Percentiles rank a stretch among this genome's conserved stretches.
Evolutionary conservation across 1,284 basidiomycete genomes (phyloP).

Genomic region (Exobasidium rhododendri): DNA sequence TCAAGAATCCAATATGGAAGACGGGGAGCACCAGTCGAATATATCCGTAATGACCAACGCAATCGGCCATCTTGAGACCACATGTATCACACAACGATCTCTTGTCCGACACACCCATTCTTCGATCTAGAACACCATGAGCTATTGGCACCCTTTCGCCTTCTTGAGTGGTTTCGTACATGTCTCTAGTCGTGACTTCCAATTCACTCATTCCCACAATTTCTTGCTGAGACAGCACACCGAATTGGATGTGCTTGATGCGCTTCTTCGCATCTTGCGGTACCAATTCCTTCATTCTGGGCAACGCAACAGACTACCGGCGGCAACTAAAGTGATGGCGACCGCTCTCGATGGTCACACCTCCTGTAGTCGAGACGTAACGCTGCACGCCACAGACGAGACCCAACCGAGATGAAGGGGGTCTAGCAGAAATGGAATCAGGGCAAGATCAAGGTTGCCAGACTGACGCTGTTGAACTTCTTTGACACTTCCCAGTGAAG

Average conservation of each 20-base stretch:
- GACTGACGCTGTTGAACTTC: no score
- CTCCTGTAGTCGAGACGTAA: no score
- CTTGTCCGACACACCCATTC: constrained; percentile 84
- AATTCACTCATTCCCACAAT: constrained; percentile 53
- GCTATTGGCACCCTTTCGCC: constrained; percentile 41
- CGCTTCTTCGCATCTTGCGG: constrained; percentile 53
- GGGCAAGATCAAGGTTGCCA: no score
- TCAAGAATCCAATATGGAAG: constrained; percentile 95
- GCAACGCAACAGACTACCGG: no score
- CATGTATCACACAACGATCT: constrained; percentile 90
- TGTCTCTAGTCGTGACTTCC: constrained; percentile 47
- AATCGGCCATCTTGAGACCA: constrained; percentile 84
- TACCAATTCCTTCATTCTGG: constrained; percentile 52
- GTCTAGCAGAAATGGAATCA: no score
- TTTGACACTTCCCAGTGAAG: no score
- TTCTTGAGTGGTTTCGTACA: constrained; percentile 45
- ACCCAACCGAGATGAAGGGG: no score
- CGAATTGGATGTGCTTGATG: constrained; percentile 56
- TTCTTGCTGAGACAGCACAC: constrained; percentile 54
- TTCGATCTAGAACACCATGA: constrained; percentile 51
- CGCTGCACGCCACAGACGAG: no score
- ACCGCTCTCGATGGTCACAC: no score
- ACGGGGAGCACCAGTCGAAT: constrained; percentile 78
- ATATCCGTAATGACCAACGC: constrained; percentile 89
- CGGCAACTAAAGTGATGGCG: no score